Conservation (phyloP, 352 stramenopile species). For the Peronospora belbahrii region DNA sequence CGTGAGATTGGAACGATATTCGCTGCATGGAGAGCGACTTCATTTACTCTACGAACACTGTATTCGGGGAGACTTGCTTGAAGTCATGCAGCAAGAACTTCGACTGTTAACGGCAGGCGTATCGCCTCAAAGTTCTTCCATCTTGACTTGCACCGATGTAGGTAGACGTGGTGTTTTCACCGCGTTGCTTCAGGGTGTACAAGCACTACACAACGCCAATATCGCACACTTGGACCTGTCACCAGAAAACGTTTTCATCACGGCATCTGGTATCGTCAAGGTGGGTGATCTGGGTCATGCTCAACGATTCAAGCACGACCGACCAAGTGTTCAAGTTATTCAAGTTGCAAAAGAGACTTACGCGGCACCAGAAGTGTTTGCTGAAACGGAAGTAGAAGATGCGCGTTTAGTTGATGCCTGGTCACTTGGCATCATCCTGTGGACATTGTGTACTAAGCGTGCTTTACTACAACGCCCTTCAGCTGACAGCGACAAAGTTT, state of each 20-base stretch:
- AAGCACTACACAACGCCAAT: constrained; percentile 72
- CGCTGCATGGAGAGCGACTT: constrained; percentile 42
- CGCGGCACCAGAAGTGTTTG: constrained; percentile 56
- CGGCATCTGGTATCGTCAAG: constrained; percentile 60
- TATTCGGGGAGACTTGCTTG: constrained; percentile 48
- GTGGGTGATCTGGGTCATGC: constrained; percentile 90
- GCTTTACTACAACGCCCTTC: constrained; percentile 40
- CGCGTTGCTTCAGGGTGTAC: constrained; percentile 82
- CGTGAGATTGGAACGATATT: constrained; percentile 41
- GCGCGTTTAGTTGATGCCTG: constrained; percentile 55
- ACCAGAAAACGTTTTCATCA: constrained; percentile 92
- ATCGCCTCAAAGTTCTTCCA: constrained; percentile 7
- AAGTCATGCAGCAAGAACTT: constrained; percentile 40
- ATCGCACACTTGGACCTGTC: constrained; percentile 92
- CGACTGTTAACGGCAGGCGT: constrained; percentile 38
- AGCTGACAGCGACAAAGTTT: constrained; percentile 41
- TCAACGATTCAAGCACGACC: constrained; percentile 16
- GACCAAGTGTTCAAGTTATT: constrained; percentile 12
- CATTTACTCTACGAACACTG: constrained; percentile 68
- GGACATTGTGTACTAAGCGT: constrained; percentile 54
- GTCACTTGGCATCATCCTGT: constrained; percentile 67
- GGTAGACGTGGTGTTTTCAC: constrained; percentile 35
- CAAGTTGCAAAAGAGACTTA: constrained; percentile 60
- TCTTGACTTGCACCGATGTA: constrained; percentile 35
- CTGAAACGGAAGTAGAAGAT: constrained; percentile 26